A percentile compares a stretch with the other conserved stretches of the same genome.
These are phyloP conservation scores for Aspergillus sp. DNA, from an alignment of 2,329 filamentous ascomycete genomes.

Conservation along the genomic window DNA sequence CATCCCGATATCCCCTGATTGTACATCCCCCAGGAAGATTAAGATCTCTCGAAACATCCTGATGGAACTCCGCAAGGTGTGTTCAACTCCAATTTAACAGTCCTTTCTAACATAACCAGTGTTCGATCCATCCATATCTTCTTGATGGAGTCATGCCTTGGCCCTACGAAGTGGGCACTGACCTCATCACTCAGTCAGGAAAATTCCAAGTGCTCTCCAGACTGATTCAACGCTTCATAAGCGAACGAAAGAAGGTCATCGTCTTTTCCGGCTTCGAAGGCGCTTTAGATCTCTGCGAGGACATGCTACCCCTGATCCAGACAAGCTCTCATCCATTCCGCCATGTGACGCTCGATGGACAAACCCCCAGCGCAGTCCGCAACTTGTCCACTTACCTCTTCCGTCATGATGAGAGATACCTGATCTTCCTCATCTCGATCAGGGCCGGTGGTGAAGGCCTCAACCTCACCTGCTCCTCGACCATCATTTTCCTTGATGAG, in stretches of 20 bases:
- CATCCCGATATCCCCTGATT: no score
- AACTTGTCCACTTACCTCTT: slow-evolving; percentile 55
- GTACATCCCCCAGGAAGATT: slow-evolving; percentile 15
- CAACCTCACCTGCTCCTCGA: slow-evolving; percentile 53
- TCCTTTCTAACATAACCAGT: slow-evolving; percentile 17
- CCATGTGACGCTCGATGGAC: slow-evolving; percentile 51
- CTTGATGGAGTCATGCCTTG: slow-evolving; percentile 46
- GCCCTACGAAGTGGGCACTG: slow-evolving; percentile 41
- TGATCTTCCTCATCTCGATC: slow-evolving; percentile 56
- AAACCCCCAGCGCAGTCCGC: slow-evolving; percentile 47
- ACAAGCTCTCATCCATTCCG: slow-evolving; percentile 42
- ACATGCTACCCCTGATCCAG: slow-evolving; percentile 47
- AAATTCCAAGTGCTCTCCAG: slow-evolving; percentile 58
- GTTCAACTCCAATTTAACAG: slow-evolving; percentile 1
- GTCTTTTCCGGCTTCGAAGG: slow-evolving; percentile 57
- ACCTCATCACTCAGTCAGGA: slow-evolving; percentile 51
- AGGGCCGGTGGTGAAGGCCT: slow-evolving; percentile 56
- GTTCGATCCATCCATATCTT: slow-evolving; percentile 55
- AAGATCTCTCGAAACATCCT: slow-evolving; percentile 45
- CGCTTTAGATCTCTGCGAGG: slow-evolving; percentile 52
- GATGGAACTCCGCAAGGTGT: slow-evolving; percentile 53
- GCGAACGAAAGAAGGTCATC: slow-evolving; percentile 44
- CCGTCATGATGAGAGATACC: slow-evolving; percentile 48
- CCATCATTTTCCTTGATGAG: slow-evolving; percentile 57
- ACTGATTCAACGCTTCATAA: slow-evolving; percentile 24